Conservation (phyloP, 169 alveolate species). For the Plasmodium gonderi region DNA sequence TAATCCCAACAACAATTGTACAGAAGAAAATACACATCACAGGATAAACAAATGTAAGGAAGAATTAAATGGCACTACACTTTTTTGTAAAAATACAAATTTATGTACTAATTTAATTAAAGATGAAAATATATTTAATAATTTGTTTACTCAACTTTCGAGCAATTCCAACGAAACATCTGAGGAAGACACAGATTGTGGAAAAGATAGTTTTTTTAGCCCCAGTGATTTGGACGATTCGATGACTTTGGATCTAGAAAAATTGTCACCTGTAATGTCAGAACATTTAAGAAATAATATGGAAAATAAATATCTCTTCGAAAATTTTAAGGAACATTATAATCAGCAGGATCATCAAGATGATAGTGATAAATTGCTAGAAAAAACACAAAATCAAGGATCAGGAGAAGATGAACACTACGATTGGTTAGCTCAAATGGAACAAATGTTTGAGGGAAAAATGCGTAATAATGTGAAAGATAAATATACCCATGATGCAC, state of each 20-base stretch:
- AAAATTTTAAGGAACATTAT: neutral
- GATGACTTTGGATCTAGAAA: neutral
- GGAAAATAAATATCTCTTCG: neutral
- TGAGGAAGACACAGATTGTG: slow-evolving; percentile 53
- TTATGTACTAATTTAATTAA: neutral
- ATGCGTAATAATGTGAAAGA: neutral
- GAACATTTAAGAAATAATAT: neutral
- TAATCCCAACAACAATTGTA: neutral
- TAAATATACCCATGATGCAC: neutral
- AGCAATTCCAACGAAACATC: slow-evolving; percentile 21
- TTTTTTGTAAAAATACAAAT: neutral
- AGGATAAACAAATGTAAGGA: neutral
- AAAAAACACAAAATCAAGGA: neutral
- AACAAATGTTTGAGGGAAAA: neutral
- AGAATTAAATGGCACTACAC: neutral
- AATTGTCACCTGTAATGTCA: slow-evolving; percentile 7
- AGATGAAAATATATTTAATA: slow-evolving; percentile 1
- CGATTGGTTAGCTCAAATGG: neutral
- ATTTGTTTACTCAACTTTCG: slow-evolving; percentile 22
- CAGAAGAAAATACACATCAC: neutral
- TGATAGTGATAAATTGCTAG: neutral
- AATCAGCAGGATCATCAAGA: neutral
- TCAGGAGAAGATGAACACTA: neutral
- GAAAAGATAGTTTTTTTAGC: slow-evolving; percentile 67
- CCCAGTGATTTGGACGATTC: slow-evolving; percentile 40